A percentile compares a stretch with the other conserved stretches of the same genome.
phyloP scores from a whole-genome alignment of 202 grass and related monocot species.

The Tripidium arundinaceum region DNA sequence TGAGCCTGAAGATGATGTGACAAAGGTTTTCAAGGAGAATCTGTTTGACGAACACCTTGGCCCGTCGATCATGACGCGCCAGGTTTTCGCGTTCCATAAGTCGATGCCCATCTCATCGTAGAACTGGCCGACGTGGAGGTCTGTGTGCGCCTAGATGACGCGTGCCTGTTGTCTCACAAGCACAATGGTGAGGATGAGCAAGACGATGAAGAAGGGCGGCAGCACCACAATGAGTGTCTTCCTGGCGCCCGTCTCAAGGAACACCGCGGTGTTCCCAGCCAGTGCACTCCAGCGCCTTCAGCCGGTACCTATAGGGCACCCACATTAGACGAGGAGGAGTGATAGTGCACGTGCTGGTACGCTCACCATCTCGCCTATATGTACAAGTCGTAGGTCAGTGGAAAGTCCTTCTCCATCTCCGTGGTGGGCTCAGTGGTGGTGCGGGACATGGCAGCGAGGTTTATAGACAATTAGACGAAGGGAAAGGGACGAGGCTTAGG shows the following conservation, averaged over 20 bases:
- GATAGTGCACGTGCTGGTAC: too few species aligned
- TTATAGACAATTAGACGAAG: too few species aligned
- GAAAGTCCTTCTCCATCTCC: too few species aligned
- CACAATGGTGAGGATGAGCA: constrained; percentile 67
- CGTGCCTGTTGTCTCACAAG: constrained; percentile 64
- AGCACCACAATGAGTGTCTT: constrained; percentile 83
- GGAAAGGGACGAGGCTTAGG: too few species aligned
- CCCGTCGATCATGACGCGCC: constrained; percentile 26
- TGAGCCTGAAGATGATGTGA: constrained; percentile 1
- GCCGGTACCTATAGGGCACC: constrained; percentile 51
- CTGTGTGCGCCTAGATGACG: constrained; percentile 54
- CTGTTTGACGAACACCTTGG: constrained; percentile 71
- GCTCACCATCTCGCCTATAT: constrained; percentile 31
- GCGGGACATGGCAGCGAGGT: too few species aligned
- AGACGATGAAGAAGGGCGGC: constrained; percentile 44
- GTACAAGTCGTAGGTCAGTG: background rate
- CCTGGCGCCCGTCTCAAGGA: constrained; percentile 64
- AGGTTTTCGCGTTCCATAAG: constrained; percentile 37
- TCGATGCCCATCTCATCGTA: constrained; percentile 66
- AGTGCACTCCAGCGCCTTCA: constrained; percentile 72
- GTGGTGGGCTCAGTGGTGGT: too few species aligned
- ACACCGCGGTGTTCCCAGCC: constrained; percentile 55
- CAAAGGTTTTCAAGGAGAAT: constrained; percentile 70
- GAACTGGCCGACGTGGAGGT: constrained; percentile 55
- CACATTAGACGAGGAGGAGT: background rate